phyloP scores from a whole-genome alignment of 1,284 basidiomycete genomes.

The Austroboletus niveus region DNA sequence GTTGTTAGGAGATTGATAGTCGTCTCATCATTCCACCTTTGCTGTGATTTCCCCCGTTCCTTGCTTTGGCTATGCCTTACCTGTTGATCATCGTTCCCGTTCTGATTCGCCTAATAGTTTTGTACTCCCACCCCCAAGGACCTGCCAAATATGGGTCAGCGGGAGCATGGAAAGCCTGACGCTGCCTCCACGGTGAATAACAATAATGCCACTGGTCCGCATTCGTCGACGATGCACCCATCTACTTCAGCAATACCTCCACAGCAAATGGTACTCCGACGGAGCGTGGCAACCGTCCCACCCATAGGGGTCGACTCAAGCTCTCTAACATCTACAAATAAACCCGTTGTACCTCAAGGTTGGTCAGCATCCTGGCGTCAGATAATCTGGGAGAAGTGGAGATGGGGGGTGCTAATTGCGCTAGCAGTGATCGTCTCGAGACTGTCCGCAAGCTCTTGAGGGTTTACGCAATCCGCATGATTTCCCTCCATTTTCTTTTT shows the following conservation, averaged over 20 bases:
- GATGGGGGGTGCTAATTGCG: slow-evolving; percentile 75
- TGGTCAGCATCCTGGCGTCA: slow-evolving; percentile 59
- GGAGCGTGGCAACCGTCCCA: slow-evolving; percentile 12
- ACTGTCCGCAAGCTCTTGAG: slow-evolving; percentile 45
- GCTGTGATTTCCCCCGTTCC: slow-evolving; percentile 21
- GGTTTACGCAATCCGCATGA: not conserved
- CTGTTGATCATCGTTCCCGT: slow-evolving; percentile 22
- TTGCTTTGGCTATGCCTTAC: slow-evolving; percentile 12
- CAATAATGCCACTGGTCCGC: slow-evolving; percentile 13
- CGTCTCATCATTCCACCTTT: slow-evolving; percentile 13
- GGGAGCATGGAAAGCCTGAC: slow-evolving; percentile 56
- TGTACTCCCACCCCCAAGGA: slow-evolving; percentile 65
- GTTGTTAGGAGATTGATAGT: slow-evolving; percentile 20
- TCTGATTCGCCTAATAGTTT: slow-evolving; percentile 47
- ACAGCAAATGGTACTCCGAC: slow-evolving; percentile 17
- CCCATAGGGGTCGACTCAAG: slow-evolving; percentile 16
- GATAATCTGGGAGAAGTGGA: slow-evolving; percentile 78
- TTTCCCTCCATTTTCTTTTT: slow-evolving; percentile 11
- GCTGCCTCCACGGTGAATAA: slow-evolving; percentile 10
- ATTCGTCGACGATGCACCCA: slow-evolving; percentile 12
- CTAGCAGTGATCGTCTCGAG: slow-evolving; percentile 74
- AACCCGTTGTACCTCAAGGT: slow-evolving; percentile 36
- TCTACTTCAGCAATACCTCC: slow-evolving; percentile 22
- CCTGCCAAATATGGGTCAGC: slow-evolving; percentile 87
- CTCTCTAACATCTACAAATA: slow-evolving; percentile 30